These are phyloP conservation scores for Endothia cerciana DNA, from an alignment of 2,329 filamentous ascomycete genomes.

Conservation along the genomic window DNA sequence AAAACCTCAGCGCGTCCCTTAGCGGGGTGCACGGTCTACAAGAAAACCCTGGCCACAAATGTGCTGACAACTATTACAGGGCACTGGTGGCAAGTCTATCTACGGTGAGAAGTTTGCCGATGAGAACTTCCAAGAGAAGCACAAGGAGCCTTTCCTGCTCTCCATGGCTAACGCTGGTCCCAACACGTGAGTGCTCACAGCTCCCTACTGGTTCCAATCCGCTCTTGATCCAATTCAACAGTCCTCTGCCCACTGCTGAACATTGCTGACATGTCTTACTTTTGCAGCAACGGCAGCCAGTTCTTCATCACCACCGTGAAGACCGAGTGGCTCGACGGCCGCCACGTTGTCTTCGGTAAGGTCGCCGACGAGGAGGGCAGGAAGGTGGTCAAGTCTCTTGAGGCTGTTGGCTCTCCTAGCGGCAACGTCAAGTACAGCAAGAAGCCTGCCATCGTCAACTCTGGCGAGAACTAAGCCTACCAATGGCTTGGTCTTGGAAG, in stretches of 20 bases:
- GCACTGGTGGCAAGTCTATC: conserved; percentile 90
- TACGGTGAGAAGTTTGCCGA: conserved; percentile 94
- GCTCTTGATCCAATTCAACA: too few relatives aligned
- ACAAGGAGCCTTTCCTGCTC: conserved; percentile 76
- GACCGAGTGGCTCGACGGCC: conserved; percentile 82
- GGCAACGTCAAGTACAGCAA: conserved; percentile 60
- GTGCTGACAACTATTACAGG: conserved; percentile 52
- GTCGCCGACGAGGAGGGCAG: conserved; percentile 58
- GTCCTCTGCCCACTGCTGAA: too few relatives aligned
- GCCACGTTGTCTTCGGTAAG: conserved; percentile 85
- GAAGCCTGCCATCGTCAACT: conserved; percentile 61
- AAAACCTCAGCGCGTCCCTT: not conserved
- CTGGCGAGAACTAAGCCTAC: conserved; percentile 51
- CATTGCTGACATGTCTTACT: conserved; percentile 11
- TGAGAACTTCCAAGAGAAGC: conserved; percentile 84
- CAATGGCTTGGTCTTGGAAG: conserved; percentile 5
- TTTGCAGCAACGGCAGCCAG: conserved; percentile 88
- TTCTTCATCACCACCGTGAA: conserved; percentile 96
- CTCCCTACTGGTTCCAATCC: too few relatives aligned
- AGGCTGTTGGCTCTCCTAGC: conserved; percentile 60
- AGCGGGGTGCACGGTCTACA: too few relatives aligned
- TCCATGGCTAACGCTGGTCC: conserved; percentile 96
- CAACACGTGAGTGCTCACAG: conserved; percentile 71
- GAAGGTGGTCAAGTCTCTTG: conserved; percentile 62
- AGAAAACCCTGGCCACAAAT: not conserved